Evolutionary conservation across 192 early-diverging fungal species (phyloP).

Genomic region (Cetraspora pellucida): DNA sequence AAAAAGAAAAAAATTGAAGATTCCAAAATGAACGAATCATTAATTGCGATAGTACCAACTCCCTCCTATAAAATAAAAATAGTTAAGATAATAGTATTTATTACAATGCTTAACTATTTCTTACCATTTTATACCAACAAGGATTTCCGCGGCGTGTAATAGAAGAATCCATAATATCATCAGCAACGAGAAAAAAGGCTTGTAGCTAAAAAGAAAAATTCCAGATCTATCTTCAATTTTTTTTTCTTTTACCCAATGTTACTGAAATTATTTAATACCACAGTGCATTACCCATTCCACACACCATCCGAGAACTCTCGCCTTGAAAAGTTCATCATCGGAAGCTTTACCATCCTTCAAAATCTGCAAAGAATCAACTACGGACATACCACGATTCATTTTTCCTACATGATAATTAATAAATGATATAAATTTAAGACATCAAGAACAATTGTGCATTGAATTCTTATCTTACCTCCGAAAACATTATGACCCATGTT

Average conservation of each 20-base stretch:
- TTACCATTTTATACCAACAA: constrained; percentile 88
- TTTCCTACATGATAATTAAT: constrained; percentile 64
- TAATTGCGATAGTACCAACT: constrained; percentile 91
- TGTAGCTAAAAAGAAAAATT: constrained; percentile 70
- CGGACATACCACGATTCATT: constrained; percentile 97
- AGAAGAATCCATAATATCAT: constrained; percentile 98
- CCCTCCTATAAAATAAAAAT: constrained; percentile 48
- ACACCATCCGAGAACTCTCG: constrained; percentile 92
- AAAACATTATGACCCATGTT: constrained; percentile 56
- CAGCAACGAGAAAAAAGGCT: constrained; percentile 97
- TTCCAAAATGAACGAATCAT: constrained; percentile 95
- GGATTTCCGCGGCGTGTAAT: constrained; percentile 95
- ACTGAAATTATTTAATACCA: not conserved
- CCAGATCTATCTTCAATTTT: not conserved
- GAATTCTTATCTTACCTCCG: constrained; percentile 49
- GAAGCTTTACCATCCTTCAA: constrained; percentile 75
- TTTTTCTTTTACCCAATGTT: not conserved
- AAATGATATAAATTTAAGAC: not conserved
- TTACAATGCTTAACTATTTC: constrained; percentile 9
- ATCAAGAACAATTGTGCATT: not conserved
- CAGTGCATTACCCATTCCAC: constrained; percentile 75
- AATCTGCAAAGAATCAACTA: constrained; percentile 85
- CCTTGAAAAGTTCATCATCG: constrained; percentile 80
- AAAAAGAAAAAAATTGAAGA: constrained; percentile 89
- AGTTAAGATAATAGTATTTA: not conserved